Base-by-base conservation (phyloP, 768 basidiomycete genomes). In the Glaciozyma martinii region DNA sequence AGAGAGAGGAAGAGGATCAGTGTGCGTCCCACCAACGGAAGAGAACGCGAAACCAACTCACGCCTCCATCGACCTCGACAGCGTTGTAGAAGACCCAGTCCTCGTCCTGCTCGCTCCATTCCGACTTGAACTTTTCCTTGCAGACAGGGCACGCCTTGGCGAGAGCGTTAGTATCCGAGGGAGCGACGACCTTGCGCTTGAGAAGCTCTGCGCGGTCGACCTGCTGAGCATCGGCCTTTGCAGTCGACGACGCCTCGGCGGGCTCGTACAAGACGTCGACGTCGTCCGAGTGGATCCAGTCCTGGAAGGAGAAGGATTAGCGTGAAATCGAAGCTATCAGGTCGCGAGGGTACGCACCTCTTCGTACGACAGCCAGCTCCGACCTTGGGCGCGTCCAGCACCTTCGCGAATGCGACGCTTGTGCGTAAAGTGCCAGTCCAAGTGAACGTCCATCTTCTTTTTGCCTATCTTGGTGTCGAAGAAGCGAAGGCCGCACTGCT, bases 1-100 rank as follows among this genome's bases (percentile, higher is more conserved):
- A 9, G 18, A 29, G 29, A 13, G 44, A 32, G 37, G 8, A 21
- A 21, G n/a, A 6, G 12, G 18, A 56, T 44, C 15, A 37, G 44
- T 1, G 5, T 15, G 15, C 15, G 25, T 23, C 44, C 2, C 30
- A 16, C n/a, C 16, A 16, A 19, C 21, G 40, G 23, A 33, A 13
- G 18, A n/a, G 27, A 29, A 13, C 18, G 7, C 21, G 18, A 33
- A 23, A 16, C 5, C 30, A n/a, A 60, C 65, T n/a, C 50, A 70
- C 68, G 29, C n/a, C 47, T 12, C 87, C 88, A 69, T 94, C 89
- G 66, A 86, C 85, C 76, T 81, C 83, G 25, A 90, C 80, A 0
- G 93, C 90, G 74, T 99, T 94, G 75, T 82, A 84, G 91, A 91
- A 99, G 18, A 95, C 87, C 93, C 93, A 98, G 66, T 95, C 94